Evolutionary conservation across 257 asterid genomes (phyloP).

Genomic region (Nicotiana knightiana): DNA sequence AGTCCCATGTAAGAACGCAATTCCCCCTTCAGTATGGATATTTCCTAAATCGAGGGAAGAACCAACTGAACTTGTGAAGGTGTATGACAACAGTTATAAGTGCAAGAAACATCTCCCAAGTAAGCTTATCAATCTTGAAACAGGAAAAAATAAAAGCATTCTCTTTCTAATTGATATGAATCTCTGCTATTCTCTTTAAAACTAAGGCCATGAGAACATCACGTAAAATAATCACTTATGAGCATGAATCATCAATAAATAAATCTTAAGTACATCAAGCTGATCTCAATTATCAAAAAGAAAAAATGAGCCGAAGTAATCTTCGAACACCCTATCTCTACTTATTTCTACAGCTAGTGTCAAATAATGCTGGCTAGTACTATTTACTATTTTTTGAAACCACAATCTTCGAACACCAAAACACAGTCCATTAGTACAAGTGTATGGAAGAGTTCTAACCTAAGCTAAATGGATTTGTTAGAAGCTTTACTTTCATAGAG

Average conservation of each 20-base stretch:
- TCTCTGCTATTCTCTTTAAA: background rate
- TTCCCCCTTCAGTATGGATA: background rate
- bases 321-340: background rate
- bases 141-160: background rate
- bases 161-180: background rate
- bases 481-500: background rate
- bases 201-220: background rate
- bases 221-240: background rate
- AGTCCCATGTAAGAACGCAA: background rate
- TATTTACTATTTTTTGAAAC: background rate
- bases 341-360: background rate
- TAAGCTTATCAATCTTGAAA: background rate
- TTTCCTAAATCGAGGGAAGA: background rate
- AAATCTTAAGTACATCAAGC: background rate
- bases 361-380: background rate
- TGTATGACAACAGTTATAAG: background rate
- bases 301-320: background rate
- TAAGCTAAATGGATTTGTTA: background rate
- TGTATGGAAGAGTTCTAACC: background rate
- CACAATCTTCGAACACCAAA: constrained; percentile 5
- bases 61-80: background rate
- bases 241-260: background rate
- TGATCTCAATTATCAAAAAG: background rate
- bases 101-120: background rate
- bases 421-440: background rate